Conservation (phyloP, 352 stramenopile genomes). For the Globisporangium perplexum region DNA sequence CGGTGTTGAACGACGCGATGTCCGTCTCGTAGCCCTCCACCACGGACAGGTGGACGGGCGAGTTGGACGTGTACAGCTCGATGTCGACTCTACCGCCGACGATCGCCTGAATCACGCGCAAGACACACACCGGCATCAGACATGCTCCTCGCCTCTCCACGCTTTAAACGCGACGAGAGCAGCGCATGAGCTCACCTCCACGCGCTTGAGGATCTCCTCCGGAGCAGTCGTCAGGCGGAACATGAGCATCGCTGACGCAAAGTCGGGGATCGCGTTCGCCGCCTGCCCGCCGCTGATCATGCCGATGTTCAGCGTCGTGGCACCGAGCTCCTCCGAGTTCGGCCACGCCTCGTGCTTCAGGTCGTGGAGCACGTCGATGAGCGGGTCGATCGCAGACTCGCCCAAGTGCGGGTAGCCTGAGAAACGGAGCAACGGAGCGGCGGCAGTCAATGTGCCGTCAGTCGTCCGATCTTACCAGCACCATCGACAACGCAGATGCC, state of each 20-base stretch:
- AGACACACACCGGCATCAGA: not conserved
- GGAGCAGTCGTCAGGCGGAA: conserved; percentile 78
- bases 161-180: too few species aligned
- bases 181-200: conserved; percentile 30
- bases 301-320: conserved; percentile 83
- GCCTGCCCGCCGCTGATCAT: conserved; percentile 76
- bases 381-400: conserved; percentile 76
- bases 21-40: conserved; percentile 84
- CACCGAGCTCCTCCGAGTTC: conserved; percentile 69
- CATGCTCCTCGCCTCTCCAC: too few species aligned
- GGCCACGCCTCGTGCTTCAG: conserved; percentile 78
- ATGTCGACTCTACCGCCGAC: conserved; percentile 50
- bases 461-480: too few species aligned
- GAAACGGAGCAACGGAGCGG: too few species aligned
- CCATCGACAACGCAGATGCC: too few species aligned
- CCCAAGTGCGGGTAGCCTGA: conserved; percentile 75
- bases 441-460: too few species aligned
- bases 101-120: conserved; percentile 31
- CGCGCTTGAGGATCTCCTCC: conserved; percentile 57
- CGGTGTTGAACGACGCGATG: conserved; percentile 85
- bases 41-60: conserved; percentile 69
- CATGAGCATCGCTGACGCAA: conserved; percentile 86
- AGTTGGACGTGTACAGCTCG: conserved; percentile 83
- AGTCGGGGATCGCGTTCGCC: conserved; percentile 75
- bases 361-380: conserved; percentile 80